Conservation (phyloP, 1,139 yeast species). For the Oligophagozyma castellii region DNA sequence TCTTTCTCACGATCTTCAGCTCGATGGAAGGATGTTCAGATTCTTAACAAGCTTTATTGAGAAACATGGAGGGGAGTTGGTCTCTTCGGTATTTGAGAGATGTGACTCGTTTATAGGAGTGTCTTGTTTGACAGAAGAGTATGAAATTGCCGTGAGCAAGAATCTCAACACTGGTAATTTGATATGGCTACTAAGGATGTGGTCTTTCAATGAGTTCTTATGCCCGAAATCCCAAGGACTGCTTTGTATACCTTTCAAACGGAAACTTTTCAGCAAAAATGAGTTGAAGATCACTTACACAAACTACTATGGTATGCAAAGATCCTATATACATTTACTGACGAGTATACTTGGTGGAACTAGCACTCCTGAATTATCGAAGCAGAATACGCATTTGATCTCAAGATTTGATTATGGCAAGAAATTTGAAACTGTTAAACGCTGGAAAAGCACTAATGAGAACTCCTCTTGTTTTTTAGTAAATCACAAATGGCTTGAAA, state of each 20-base stretch:
- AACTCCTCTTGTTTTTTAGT: slow-evolving; percentile 29
- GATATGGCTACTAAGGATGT: slow-evolving; percentile 61
- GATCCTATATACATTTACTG: slow-evolving; percentile 55
- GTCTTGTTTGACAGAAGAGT: slow-evolving; percentile 21
- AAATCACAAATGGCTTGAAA: slow-evolving; percentile 88
- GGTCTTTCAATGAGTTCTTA: slow-evolving; percentile 41
- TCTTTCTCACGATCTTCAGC: slow-evolving; percentile 21
- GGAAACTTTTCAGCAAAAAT: slow-evolving; percentile 35
- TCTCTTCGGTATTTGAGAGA: slow-evolving; percentile 16
- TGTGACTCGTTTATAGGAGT: slow-evolving; percentile 51
- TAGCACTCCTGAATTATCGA: slow-evolving; percentile 57
- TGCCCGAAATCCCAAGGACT: slow-evolving; percentile 45
- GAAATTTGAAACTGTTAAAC: slow-evolving; percentile 59
- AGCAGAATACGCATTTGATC: slow-evolving; percentile 57
- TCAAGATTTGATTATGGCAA: slow-evolving; percentile 57
- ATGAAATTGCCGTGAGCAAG: slow-evolving; percentile 26
- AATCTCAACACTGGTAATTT: slow-evolving; percentile 43
- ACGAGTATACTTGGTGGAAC: slow-evolving; percentile 60
- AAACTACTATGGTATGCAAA: slow-evolving; percentile 74
- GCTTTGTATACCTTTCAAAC: slow-evolving; percentile 57
- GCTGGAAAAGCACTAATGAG: slow-evolving; percentile 40
- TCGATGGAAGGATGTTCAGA: slow-evolving; percentile 21
- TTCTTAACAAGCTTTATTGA: slow-evolving; percentile 26
- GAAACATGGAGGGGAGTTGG: slow-evolving; percentile 29
- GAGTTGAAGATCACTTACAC: slow-evolving; percentile 51